Conservation (phyloP, 129 eudicot genomes). For the Saposhnikovia divaricata region DNA sequence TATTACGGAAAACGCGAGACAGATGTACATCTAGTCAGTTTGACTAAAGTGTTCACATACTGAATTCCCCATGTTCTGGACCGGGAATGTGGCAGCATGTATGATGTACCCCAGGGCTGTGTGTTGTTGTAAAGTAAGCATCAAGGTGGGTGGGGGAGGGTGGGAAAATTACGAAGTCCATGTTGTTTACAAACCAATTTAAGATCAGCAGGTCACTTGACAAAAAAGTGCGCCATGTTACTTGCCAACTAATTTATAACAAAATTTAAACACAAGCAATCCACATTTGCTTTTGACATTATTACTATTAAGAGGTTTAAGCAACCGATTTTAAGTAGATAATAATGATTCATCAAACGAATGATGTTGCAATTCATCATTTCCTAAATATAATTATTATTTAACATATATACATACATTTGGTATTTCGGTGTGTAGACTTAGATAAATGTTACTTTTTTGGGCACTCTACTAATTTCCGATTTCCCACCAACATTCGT, state of each 20-base stretch:
- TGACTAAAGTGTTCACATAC: background rate
- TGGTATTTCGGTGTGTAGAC: no score
- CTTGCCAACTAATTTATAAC: slow-evolving; percentile 16
- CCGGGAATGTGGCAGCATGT: background rate
- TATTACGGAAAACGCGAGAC: background rate
- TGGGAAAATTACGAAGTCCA: slow-evolving; percentile 15
- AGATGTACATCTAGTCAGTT: background rate
- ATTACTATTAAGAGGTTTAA: no score
- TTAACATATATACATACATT: no score
- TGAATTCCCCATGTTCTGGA: background rate
- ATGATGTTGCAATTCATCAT: no score
- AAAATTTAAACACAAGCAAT: background rate
- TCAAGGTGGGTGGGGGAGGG: slow-evolving; percentile 10
- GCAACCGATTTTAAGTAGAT: background rate
- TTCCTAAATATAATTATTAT: no score
- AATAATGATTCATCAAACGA: no score
- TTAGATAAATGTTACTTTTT: no score
- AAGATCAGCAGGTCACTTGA: slow-evolving; percentile 24
- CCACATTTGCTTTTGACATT: background rate
- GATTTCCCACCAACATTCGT: no score
- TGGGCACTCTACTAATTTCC: no score
- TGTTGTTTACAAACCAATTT: background rate
- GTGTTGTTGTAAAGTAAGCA: background rate
- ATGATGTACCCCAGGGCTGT: background rate
- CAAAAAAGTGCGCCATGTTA: slow-evolving; percentile 17